Evolutionary conservation across 2,329 filamentous ascomycete genomes (phyloP), one percentile per base, ranked within the genome.

Genomic region (Colletotrichum tropicale): DNA sequence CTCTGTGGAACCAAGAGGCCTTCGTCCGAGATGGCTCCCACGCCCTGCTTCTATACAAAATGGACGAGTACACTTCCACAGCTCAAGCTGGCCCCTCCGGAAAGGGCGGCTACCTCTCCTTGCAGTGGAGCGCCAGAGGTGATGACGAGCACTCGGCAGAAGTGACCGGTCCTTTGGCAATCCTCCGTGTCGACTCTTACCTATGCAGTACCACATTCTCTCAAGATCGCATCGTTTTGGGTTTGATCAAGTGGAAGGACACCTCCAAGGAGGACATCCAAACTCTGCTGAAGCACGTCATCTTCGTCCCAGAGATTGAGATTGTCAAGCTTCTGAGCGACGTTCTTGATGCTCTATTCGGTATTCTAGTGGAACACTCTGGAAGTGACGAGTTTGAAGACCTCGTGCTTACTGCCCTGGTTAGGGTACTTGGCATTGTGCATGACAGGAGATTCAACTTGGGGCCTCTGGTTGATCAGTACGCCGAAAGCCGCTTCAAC

Each of bases 241-340:
- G 95, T 18, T 88, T 99, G 30, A 86, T 98, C 38, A 95, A 93
- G 79, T 98, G 97, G 97, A 95, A 92, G 81, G 94, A 96, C 15
- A 89, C 93, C 55, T 89, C 93, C 1, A 90, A 93, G 61, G 92
- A 93, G 32, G 92, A 96, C 43, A 88, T 98, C 2, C 89, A 94
- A 1, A 89, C 92, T 28, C 87, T 98, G 1, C 86, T 99, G 56
- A 94, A 94, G 82, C 93, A 96, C 78, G 91, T 98, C 65, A 93
- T 96, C 24, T 98, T 98, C 79, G 96, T 99, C 1, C 95, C 97
- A 0, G 97, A 99, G 83, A 98, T 98, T 71, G 98, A 99, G 85
- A 95, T 99, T 38, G 97, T 99, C 77, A 99, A 98, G 86, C 90
- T 98, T 56, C 87, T 98, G 9, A 94, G 91, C 77, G 94, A 98